Base-by-base conservation (phyloP, 108 stramenopile genomes). In the Cyclotella choctawhatcheeana region DNA sequence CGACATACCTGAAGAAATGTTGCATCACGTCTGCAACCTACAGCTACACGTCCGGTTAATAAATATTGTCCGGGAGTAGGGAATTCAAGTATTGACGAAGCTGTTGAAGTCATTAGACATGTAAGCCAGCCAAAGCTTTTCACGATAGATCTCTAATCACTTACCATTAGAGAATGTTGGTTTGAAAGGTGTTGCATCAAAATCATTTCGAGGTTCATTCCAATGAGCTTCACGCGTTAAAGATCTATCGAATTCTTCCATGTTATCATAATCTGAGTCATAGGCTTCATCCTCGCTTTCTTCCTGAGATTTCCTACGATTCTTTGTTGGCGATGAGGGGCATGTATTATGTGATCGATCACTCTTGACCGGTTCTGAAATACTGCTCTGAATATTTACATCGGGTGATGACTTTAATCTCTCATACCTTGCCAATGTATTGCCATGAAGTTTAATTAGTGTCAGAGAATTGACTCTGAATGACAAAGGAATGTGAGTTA, bases 11-110 rank as follows among this genome's bases (percentile, higher is more conserved):
- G 70, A 24, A 55, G 70, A 31, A 79, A 79, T 31, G 56, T 71
- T 12, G 77, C 77, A 61, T 79, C 70, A 44, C 77, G 77, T 3
- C 77, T 54, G 43, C 77, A 79, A 3, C 77, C 77, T n/a, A 79
- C 58, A 13, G 77, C 77, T 12, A 79, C 77, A n/a, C 77, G 70
- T 18, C 77, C 77, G 20, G 69, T 32, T 18, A 79, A 24, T 14
- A 79, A 54, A 50, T 79, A 79, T n/a, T 79, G 69, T 20, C 77
- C 77, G 17, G 64, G 35, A 54, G 71, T 64, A 16, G 77, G 77
- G 26, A 79, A 79, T 51, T 79, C 77, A 51, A 79, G 62, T 3
- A 71, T 40, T 12, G 77, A 79, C 7, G 77, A 71, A 4, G 60
- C 60, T 61, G 7, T 1, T 1, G n/a, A 58, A 5, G 16, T 14